Base-by-base conservation (phyloP, 2,329 filamentous ascomycete genomes). In the Diaporthe citrichinensis region DNA sequence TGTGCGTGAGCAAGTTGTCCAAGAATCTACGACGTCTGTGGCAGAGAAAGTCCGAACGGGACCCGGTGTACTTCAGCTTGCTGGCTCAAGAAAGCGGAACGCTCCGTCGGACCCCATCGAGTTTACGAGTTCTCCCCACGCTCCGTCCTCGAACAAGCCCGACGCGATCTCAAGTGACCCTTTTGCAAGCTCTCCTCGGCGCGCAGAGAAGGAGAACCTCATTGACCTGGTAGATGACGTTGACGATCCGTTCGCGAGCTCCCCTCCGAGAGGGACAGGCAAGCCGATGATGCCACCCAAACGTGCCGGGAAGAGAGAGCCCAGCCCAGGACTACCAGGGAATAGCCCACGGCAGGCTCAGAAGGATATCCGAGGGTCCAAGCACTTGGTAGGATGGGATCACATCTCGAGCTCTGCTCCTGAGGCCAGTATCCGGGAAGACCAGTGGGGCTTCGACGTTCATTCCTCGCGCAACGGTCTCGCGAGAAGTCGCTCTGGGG, bases 351-450 rank as follows among this genome's bases (percentile, higher is more conserved):
- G 44, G 1, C 72, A 74, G 2, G 74, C 75, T 17, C 68, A n/a
- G 77, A 78, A 25, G 8, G 46, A 31, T 10, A 46, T 15, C 2
- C 80, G 76, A 23, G 59, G 78, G 8, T 75, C 80, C 7, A 83
- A 77, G 61, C 74, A 79, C 28, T 78, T 80, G 6, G 80, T 79
- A 4, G 81, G 82, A 0, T 89, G 87, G 87, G 87, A 89, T 78
- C 88, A 87, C 0, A 90, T 90, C 69, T 90, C 88, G 0, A 90
- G 88, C 79, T 90, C 87, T 1, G 88, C 87, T 5, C 88, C 88
- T 1, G 85, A 89, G 61, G 74, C 75, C 3, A 78, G 76, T 4
- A 75, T 73, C 46, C 1, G 69, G 62, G 74, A 79, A 10, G 74
- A 80, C 15, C 73, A 80, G 17, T 76, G 68, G 59, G 46, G 25